A percentile compares a stretch with the other conserved stretches of the same genome.
These are phyloP conservation scores for Scenedesmus sp. DNA, from an alignment of 163 green algal species.

Conservation along the genomic window DNA sequence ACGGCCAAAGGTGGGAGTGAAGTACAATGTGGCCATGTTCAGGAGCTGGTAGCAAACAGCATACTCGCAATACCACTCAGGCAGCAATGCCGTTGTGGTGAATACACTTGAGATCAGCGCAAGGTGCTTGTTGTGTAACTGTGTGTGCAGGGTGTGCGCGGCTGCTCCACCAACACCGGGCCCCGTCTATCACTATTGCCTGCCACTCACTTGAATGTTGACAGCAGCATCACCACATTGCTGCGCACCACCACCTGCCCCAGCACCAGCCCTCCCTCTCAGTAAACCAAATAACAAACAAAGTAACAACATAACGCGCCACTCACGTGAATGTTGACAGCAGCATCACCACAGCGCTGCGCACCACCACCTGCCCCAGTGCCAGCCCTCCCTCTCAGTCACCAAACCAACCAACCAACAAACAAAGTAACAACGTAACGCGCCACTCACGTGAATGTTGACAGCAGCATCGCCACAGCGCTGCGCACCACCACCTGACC, in stretches of 20 bases:
- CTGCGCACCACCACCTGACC: slow-evolving; percentile 43
- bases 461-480: slow-evolving; percentile 47
- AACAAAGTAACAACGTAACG: background rate
- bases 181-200: no score
- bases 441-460: slow-evolving; percentile 28
- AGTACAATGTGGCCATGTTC: no score
- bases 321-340: slow-evolving; percentile 18
- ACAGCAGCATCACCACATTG: background rate
- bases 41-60: no score
- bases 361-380: background rate
- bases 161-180: no score
- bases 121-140: background rate
- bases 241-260: slow-evolving; percentile 1
- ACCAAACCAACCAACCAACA: background rate
- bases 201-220: background rate
- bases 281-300: background rate
- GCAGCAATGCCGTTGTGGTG: no score
- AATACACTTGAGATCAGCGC: no score
- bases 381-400: background rate
- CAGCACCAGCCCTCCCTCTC: background rate
- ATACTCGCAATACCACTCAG: no score
- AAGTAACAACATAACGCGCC: background rate
- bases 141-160: no score
- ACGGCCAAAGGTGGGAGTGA: no score
- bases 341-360: background rate